phyloP scores from a whole-genome alignment of 768 basidiomycete species.

The Rhodotorula graminis region DNA sequence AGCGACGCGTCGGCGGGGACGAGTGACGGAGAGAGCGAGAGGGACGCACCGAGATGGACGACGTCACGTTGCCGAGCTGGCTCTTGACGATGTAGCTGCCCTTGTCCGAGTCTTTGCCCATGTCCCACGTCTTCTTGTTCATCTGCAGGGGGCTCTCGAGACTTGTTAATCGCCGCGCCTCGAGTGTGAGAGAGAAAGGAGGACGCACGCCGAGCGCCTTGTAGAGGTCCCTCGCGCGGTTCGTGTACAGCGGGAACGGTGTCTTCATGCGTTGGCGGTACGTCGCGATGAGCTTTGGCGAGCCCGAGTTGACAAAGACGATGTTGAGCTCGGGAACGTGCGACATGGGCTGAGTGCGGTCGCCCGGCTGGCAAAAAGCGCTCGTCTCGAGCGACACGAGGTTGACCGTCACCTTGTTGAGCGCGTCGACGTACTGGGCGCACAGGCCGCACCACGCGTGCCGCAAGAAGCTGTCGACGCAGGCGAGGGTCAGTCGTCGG shows the following conservation, averaged over 20 bases:
- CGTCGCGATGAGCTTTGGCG: conserved; percentile 21
- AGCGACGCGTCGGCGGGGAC: too few relatives aligned
- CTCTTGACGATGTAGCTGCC: conserved; percentile 57
- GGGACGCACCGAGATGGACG: conserved; percentile 18
- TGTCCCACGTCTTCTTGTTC: conserved; percentile 55
- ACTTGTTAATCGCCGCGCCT: too few relatives aligned
- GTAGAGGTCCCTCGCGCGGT: conserved; percentile 67
- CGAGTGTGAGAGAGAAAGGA: too few relatives aligned
- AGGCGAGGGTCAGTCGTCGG: too few relatives aligned
- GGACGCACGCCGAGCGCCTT: conserved; percentile 56
- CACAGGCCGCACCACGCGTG: conserved; percentile 32
- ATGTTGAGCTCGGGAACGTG: conserved; percentile 27
- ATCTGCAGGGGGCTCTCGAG: too few relatives aligned
- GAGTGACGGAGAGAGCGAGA: too few relatives aligned
- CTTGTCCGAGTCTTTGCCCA: conserved; percentile 53
- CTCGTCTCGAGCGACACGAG: conserved; percentile 4
- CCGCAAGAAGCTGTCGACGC: background rate
- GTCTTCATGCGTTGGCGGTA: conserved; percentile 51
- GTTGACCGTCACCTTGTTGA: conserved; percentile 6
- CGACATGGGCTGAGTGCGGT: background rate
- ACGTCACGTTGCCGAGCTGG: conserved; percentile 18
- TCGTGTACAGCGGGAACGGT: conserved; percentile 72
- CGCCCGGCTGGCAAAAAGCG: background rate
- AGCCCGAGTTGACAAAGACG: conserved; percentile 29
- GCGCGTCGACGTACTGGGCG: conserved; percentile 26